A percentile compares a stretch with the other conserved stretches of the same genome.
Evolutionary conservation across 1,284 basidiomycete genomes (phyloP).

Genomic region (Cryptococcus depauperatus): DNA sequence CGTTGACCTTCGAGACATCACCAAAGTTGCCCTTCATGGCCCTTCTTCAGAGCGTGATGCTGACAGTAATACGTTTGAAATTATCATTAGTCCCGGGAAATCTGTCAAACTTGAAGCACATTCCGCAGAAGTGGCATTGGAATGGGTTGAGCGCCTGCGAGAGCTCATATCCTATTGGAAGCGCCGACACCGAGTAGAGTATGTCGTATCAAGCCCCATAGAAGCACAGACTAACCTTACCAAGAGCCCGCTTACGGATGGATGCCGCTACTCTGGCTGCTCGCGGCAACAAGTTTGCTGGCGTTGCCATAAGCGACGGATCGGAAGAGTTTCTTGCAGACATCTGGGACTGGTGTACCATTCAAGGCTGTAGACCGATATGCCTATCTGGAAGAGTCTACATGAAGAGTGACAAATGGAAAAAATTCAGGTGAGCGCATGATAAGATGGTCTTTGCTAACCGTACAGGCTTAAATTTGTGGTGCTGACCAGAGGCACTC

Average conservation of each 20-base stretch:
- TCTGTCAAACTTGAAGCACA: conserved; percentile 26
- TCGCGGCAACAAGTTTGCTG: conserved; percentile 18
- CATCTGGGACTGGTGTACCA: conserved; percentile 43
- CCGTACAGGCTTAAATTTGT: conserved; percentile 25
- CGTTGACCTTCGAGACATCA: conserved; percentile 37
- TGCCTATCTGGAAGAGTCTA: conserved; percentile 35
- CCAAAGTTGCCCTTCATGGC: conserved; percentile 15
- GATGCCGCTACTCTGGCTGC: conserved; percentile 22
- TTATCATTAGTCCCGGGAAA: conserved; percentile 18
- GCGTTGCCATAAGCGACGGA: conserved; percentile 13
- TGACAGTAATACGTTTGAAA: conserved; percentile 19
- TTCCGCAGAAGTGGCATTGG: conserved; percentile 23
- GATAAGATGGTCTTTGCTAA: background rate
- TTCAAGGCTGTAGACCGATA: conserved; percentile 37
- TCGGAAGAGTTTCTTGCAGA: conserved; percentile 20
- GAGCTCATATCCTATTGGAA: conserved; percentile 36
- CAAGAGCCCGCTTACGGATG: conserved; percentile 40
- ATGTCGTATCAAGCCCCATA: conserved; percentile 7
- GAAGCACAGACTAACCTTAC: background rate
- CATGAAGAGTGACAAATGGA: conserved; percentile 25
- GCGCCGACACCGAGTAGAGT: conserved; percentile 37
- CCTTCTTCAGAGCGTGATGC: background rate
- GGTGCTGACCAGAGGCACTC: conserved; percentile 30
- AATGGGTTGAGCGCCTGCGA: conserved; percentile 36
- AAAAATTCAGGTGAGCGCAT: conserved; percentile 36